Conservation (phyloP, 371 early-diverging fungal species). For the Mortierella sp. region DNA sequence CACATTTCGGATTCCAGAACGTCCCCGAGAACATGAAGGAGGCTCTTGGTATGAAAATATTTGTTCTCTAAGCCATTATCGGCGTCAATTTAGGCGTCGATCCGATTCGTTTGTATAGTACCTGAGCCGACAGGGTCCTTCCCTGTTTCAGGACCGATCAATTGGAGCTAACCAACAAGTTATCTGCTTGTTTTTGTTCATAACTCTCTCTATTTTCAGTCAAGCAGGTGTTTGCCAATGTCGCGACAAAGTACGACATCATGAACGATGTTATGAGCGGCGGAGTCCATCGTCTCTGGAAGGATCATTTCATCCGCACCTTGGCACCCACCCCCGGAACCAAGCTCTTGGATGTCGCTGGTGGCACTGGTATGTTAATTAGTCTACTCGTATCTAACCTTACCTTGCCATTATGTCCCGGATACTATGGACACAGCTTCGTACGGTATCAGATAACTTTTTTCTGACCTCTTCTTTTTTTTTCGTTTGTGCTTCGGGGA, state of each 20-base stretch:
- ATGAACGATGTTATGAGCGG: slow-evolving; percentile 98
- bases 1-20: slow-evolving; percentile 94
- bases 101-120: too few relatives aligned
- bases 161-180: neutral
- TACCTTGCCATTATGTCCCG: too few relatives aligned
- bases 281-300: slow-evolving; percentile 96
- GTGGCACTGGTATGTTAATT: slow-evolving; percentile 87
- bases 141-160: neutral
- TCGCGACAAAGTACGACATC: slow-evolving; percentile 94
- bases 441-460: neutral
- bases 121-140: neutral
- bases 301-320: slow-evolving; percentile 88
- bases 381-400: neutral
- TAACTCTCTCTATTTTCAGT: slow-evolving; percentile 61
- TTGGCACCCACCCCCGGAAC: slow-evolving; percentile 91
- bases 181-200: neutral
- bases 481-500: neutral
- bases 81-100: neutral
- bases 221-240: slow-evolving; percentile 90
- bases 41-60: slow-evolving; percentile 71
- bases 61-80: neutral
- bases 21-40: slow-evolving; percentile 91
- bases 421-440: neutral
- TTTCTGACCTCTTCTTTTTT: neutral
- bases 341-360: slow-evolving; percentile 95